Evolutionary conservation across 495 filamentous ascomycete genomes (phyloP).

Genomic region (Xylaria acuta): DNA sequence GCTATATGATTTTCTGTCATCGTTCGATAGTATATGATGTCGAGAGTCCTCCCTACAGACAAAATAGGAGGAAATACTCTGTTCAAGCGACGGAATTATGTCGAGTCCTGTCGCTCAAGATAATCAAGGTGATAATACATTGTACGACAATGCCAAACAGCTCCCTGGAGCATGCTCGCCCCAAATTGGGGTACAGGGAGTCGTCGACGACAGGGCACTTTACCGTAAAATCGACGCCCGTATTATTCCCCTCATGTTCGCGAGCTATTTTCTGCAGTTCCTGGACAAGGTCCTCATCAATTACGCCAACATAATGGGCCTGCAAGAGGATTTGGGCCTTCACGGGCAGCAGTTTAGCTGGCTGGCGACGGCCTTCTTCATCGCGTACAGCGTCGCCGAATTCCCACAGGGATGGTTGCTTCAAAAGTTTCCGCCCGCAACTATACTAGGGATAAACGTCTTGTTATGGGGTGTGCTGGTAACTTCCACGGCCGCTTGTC

Average conservation of each 20-base stretch:
- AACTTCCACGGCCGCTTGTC: constrained; percentile 55
- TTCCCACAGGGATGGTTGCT: constrained; percentile 56
- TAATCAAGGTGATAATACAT: neutral
- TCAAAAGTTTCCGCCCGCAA: constrained; percentile 55
- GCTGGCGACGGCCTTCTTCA: constrained; percentile 61
- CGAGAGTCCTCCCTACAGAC: neutral
- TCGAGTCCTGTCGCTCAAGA: constrained; percentile 1
- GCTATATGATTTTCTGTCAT: neutral
- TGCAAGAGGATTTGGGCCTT: constrained; percentile 56
- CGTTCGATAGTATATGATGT: neutral
- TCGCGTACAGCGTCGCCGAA: constrained; percentile 61
- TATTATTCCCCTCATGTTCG: constrained; percentile 53
- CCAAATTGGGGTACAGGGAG: neutral
- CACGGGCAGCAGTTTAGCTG: constrained; percentile 61
- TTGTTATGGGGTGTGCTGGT: constrained; percentile 56
- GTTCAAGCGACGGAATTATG: neutral
- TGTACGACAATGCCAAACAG: too few species aligned
- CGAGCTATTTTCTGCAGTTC: constrained; percentile 62
- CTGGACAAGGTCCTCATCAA: constrained; percentile 65
- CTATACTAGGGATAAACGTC: constrained; percentile 54
- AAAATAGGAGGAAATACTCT: neutral
- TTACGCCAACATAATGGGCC: constrained; percentile 66
- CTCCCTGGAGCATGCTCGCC: neutral
- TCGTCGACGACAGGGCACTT: constrained; percentile 3
- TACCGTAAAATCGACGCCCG: constrained; percentile 26